Evolutionary conservation across 176 grass and related monocot genomes (phyloP).

Genomic region (Thinopyrum elongatum): DNA sequence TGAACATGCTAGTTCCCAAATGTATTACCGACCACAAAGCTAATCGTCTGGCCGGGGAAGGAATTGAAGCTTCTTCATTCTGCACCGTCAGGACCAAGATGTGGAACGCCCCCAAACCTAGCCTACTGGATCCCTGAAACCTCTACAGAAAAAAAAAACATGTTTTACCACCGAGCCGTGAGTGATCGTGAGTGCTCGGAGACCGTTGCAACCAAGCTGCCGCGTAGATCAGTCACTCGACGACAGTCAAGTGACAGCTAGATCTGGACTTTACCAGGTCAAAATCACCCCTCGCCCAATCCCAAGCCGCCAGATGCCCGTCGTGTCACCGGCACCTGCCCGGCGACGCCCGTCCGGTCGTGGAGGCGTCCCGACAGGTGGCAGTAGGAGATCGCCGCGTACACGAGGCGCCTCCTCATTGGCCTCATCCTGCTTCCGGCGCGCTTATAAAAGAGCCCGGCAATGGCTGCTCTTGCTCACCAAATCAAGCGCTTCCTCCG

Average conservation of each 20-base stretch:
- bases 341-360: not conserved
- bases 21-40: too few species aligned
- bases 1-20: too few species aligned
- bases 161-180: not conserved
- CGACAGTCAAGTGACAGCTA: constrained; percentile 27
- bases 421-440: not conserved
- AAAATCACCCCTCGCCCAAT: constrained; percentile 40
- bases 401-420: constrained; percentile 31
- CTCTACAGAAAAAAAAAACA: too few species aligned
- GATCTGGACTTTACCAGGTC: constrained; percentile 42
- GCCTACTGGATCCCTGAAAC: too few species aligned
- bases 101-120: too few species aligned
- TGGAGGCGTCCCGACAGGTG: constrained; percentile 28
- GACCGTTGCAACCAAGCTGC: constrained; percentile 1
- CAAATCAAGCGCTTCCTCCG: constrained; percentile 5
- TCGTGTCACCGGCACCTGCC: constrained; percentile 48
- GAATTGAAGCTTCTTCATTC: too few species aligned
- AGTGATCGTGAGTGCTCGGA: not conserved
- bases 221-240: not conserved
- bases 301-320: not conserved
- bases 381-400: not conserved
- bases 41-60: too few species aligned
- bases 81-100: too few species aligned
- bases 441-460: constrained; percentile 52
- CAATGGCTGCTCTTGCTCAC: constrained; percentile 31